phyloP scores from a whole-genome alignment of 495 filamentous ascomycete genomes.

The Glonium stellatum region DNA sequence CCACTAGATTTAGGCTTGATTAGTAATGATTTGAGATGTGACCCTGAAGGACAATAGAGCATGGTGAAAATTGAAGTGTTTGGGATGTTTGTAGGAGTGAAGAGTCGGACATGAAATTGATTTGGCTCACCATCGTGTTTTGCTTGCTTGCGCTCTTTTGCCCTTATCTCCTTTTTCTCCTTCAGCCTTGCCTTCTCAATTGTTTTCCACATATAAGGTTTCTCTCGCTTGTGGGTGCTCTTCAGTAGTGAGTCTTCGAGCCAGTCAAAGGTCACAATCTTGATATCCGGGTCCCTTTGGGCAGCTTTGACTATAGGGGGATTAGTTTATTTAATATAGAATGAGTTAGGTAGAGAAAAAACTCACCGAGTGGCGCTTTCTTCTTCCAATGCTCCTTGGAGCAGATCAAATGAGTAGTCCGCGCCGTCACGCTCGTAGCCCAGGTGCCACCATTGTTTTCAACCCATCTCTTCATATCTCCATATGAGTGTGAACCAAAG shows the following conservation, averaged over 20 bases:
- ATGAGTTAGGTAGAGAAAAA: not conserved
- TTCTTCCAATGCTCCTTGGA: constrained; percentile 47
- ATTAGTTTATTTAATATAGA: not conserved
- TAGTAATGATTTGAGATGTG: not conserved
- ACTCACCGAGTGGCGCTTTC: constrained; percentile 42
- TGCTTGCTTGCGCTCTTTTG: constrained; percentile 10
- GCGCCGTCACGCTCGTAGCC: constrained; percentile 34
- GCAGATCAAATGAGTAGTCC: constrained; percentile 53
- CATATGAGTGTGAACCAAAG: constrained; percentile 35
- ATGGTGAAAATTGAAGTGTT: not conserved
- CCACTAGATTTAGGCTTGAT: not conserved
- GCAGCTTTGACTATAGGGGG: constrained; percentile 2
- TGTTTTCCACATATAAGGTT: constrained; percentile 42
- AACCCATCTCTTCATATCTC: constrained; percentile 51
- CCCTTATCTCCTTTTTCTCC: constrained; percentile 31
- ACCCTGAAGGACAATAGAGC: not conserved
- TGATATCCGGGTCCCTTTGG: constrained; percentile 39
- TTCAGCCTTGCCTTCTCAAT: constrained; percentile 30
- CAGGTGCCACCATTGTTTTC: constrained; percentile 46
- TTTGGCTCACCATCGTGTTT: constrained; percentile 15
- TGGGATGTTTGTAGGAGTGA: not conserved
- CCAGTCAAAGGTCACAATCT: constrained; percentile 59
- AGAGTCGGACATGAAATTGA: not conserved
- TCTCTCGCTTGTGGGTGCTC: constrained; percentile 36
- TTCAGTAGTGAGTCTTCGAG: constrained; percentile 47